Evolutionary conservation across 1,284 basidiomycete species (phyloP), one percentile per base, ranked within the genome.

Genomic region (Farysia itapuensis): DNA sequence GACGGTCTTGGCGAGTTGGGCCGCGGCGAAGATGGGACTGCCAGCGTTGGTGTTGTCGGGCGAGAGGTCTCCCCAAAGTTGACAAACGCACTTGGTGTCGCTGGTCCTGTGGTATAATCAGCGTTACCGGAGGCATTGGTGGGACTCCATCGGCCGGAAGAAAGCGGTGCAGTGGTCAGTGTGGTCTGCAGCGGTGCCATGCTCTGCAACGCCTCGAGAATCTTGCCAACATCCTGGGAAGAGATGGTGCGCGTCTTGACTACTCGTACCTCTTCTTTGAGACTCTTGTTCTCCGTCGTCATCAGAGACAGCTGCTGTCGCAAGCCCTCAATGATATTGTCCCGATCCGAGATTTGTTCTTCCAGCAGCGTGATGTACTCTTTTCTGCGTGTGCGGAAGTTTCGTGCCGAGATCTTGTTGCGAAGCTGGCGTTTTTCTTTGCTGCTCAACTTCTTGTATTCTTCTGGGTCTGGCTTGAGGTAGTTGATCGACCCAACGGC

Each of bases 401-500:
- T 95, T 50, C 93, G 82, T 1, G 94, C 94, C 64, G 86, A 89
- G 58, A 97, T 93, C 84, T 97, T 97, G 81, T 97, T 97, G 47
- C 94, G 80, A 29, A 97, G 81, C 78, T 97, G 94, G 14, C 94
- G 81, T 79, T 97, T 97, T 80, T 97, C 93, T 80, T 96, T 97
- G 75, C 85, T 88, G 15, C 85, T 85, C 82, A 98, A 88, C 79
- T 91, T 95, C 78, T 89, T 87, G 81, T 96, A 96, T 67, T 94
- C 91, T 67, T 96, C 92, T 0, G 91, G 87, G 14, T 85, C 84
- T 1, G 88, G 89, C 44, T 65, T 67, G 40, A 66, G 67, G 32
- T 65, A 53, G 41, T 66, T 64, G 44, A 51, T 46, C 16, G 58
- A 41, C 21, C 59, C 59, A 2, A 64, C 53, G 7, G 45, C 45